phyloP scores from a whole-genome alignment of 2,329 filamentous ascomycete genomes.

The Leptosphaerulina australis region DNA sequence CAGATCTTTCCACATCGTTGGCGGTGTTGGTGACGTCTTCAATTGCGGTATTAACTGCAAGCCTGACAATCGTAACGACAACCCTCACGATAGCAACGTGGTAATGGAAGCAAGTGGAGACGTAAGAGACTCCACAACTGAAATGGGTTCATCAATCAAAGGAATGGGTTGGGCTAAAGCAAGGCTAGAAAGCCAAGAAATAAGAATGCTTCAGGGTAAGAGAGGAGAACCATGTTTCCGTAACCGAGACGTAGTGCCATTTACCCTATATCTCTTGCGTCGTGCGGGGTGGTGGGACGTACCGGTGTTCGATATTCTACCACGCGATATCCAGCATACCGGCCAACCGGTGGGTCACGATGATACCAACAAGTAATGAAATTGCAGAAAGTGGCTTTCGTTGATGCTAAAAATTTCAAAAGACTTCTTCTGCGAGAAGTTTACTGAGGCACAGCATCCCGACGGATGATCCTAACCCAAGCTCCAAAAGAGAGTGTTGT shows the following conservation, averaged over 20 bases:
- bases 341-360: slow-evolving; percentile 19
- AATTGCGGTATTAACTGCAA: slow-evolving; percentile 1
- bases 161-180: slow-evolving; percentile 18
- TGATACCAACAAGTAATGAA: slow-evolving; percentile 20
- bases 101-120: slow-evolving; percentile 6
- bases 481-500: slow-evolving; percentile 5
- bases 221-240: slow-evolving; percentile 19
- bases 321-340: slow-evolving; percentile 17
- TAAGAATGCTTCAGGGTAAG: slow-evolving; percentile 12
- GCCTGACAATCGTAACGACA: slow-evolving; percentile 8
- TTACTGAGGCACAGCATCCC: slow-evolving; percentile 8
- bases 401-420: slow-evolving; percentile 14
- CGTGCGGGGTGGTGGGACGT: slow-evolving; percentile 13
- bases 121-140: slow-evolving; percentile 6
- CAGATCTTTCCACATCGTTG: not conserved
- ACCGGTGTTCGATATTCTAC: slow-evolving; percentile 23
- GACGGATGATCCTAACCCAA: slow-evolving; percentile 7
- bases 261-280: slow-evolving; percentile 26
- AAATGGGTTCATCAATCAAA: not conserved
- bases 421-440: slow-evolving; percentile 2
- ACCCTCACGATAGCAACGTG: slow-evolving; percentile 5
- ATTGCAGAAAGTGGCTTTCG: slow-evolving; percentile 4
- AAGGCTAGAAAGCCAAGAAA: slow-evolving; percentile 22
- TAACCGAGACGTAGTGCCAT: slow-evolving; percentile 3
- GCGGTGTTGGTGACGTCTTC: slow-evolving; percentile 2